Evolutionary conservation across 495 filamentous ascomycete species (phyloP), one percentile per base, ranked within the genome.

Genomic region (Podospora pseudopauciseta): DNA sequence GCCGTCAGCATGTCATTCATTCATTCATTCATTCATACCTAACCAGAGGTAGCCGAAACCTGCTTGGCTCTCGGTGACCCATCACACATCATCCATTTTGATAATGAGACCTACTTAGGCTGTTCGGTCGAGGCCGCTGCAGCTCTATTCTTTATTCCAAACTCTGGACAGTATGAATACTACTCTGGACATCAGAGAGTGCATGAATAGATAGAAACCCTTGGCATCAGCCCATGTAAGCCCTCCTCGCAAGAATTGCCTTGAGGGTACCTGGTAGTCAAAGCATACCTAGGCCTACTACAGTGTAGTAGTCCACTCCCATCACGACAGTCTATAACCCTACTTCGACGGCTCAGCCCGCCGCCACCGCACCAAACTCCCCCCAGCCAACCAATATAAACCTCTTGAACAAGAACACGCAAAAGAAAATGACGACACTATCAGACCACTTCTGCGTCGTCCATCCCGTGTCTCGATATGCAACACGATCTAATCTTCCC

Each of bases 351-450:
- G 39, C 39, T 49, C 39, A 49, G 39, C 9, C 39, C 39, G 39
- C 39, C 13, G 39, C 39, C 15, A 49, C 39, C 11, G 11, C 34
- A 11, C 34, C 34, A 5, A 39, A 39, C 11, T 5, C 11, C 34
- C 5, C 23, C 23, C 1, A 32, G 1, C 30, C 30, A 4, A 32
- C 30, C 30, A 49, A 3, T 18, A 16, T 49, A 13, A 49, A 49
- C 7, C 6, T 16, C 15, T 49, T 49, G 39, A 13, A 13, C 23
- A 23, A 23, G 23, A 23, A 23, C 23, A 23, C 23, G 9, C 6
- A 16, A 49, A 49, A 49, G 13, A 11, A 13, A n/a, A 69, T 71
- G 72, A 74, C 72, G 72, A 65, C 67, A 74, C 66, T 4, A 69
- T 74, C 72, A 71, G 72, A 49, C 72, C 69, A 74, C 64, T 68